phyloP scores from a whole-genome alignment of 78 protist species.

The Dictyostelium brefeldianum region DNA sequence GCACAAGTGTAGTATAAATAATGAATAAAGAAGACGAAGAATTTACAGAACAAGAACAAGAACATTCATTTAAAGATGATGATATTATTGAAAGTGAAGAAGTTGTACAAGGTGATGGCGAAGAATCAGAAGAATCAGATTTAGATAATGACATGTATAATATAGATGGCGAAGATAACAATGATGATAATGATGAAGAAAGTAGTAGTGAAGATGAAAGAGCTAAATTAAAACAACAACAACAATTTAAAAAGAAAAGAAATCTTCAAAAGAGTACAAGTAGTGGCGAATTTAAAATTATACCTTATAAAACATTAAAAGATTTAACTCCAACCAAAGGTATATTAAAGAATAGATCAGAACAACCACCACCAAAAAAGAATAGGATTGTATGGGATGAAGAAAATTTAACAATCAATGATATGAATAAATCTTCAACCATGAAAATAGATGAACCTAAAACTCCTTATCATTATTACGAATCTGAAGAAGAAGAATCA shows the following conservation, averaged over 20 bases:
- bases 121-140: slow-evolving; percentile 2
- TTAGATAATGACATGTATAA: slow-evolving; percentile 44
- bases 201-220: background rate
- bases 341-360: slow-evolving; percentile 46
- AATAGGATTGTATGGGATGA: slow-evolving; percentile 77
- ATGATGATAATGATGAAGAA: slow-evolving; percentile 29
- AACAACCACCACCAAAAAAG: slow-evolving; percentile 46
- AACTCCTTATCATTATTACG: slow-evolving; percentile 77
- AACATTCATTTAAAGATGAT: background rate
- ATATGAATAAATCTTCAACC: slow-evolving; percentile 47
- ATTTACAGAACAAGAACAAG: slow-evolving; percentile 23
- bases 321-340: slow-evolving; percentile 49
- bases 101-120: slow-evolving; percentile 19
- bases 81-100: slow-evolving; percentile 1
- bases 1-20: background rate
- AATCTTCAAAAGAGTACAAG: background rate
- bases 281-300: slow-evolving; percentile 19
- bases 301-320: slow-evolving; percentile 50
- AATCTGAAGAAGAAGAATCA: slow-evolving; percentile 76
- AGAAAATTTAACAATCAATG: slow-evolving; percentile 31
- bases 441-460: slow-evolving; percentile 82
- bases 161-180: slow-evolving; percentile 36
- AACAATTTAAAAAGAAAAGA: slow-evolving; percentile 10
- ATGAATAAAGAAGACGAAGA: slow-evolving; percentile 1
- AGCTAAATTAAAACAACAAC: background rate